Evolutionary conservation across 192 early-diverging fungal species (phyloP).

Genomic region (Coemansia sp.): DNA sequence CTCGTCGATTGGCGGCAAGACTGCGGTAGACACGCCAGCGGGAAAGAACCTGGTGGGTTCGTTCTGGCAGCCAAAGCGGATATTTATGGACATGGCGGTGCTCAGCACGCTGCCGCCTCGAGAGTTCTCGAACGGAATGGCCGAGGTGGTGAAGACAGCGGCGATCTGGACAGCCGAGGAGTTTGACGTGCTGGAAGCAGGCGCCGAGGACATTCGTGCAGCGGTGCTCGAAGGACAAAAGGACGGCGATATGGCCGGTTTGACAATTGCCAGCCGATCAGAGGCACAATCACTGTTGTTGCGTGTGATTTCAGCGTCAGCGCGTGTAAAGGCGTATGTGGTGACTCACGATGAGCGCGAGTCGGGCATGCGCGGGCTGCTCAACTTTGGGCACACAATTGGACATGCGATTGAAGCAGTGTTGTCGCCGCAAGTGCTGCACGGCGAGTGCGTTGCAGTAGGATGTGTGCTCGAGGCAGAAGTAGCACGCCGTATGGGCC

Average conservation of each 20-base stretch:
- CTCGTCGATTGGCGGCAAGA: slow-evolving; percentile 96
- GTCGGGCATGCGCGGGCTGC: slow-evolving; percentile 86
- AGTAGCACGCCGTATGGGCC: slow-evolving; percentile 83
- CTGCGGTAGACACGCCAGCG: slow-evolving; percentile 91
- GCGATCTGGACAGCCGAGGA: slow-evolving; percentile 88
- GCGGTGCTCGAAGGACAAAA: slow-evolving; percentile 61
- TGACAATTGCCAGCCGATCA: slow-evolving; percentile 60
- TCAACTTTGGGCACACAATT: slow-evolving; percentile 97
- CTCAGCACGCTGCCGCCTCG: slow-evolving; percentile 84
- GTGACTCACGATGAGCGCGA: slow-evolving; percentile 96
- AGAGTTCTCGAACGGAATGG: slow-evolving; percentile 96
- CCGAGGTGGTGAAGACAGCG: slow-evolving; percentile 97
- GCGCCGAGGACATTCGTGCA: slow-evolving; percentile 75
- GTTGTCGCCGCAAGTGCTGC: slow-evolving; percentile 82
- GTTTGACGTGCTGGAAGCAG: slow-evolving; percentile 87
- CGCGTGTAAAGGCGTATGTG: slow-evolving; percentile 88
- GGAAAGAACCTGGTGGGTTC: slow-evolving; percentile 96
- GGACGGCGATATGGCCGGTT: slow-evolving; percentile 7
- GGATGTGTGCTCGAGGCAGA: slow-evolving; percentile 96
- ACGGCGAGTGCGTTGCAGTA: slow-evolving; percentile 95
- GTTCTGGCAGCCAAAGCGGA: slow-evolving; percentile 94
- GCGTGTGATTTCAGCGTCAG: slow-evolving; percentile 84
- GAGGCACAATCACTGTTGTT: slow-evolving; percentile 66
- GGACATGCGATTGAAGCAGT: slow-evolving; percentile 97
- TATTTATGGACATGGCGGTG: slow-evolving; percentile 88